Conservation (phyloP, 2,329 filamentous ascomycete species). For the Monilinia aucupariae region DNA sequence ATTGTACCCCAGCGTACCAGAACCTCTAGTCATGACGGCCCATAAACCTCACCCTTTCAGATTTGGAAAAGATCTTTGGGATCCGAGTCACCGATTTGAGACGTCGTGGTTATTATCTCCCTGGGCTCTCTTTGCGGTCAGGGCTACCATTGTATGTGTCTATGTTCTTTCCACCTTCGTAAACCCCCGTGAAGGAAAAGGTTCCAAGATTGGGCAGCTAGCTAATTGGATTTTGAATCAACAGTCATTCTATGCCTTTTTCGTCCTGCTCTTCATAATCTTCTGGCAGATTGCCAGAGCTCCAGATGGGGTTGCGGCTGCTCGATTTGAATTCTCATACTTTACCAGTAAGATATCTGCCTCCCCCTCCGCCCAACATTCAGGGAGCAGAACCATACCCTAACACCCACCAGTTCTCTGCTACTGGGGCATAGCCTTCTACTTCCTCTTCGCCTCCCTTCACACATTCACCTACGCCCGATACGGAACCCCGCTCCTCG, state of each 20-base stretch:
- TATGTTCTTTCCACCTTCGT: conserved; percentile 22
- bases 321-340: conserved; percentile 59
- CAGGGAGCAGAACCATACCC: background rate
- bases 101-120: conserved; percentile 79
- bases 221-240: background rate
- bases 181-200: background rate
- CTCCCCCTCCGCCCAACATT: background rate
- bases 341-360: conserved; percentile 56
- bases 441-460: conserved; percentile 60
- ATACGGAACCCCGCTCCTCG: conserved; percentile 50
- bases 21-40: background rate
- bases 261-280: conserved; percentile 63
- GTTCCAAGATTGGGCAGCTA: background rate
- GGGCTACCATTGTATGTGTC: conserved; percentile 49
- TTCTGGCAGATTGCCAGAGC: conserved; percentile 55
- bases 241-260: conserved; percentile 62
- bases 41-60: background rate
- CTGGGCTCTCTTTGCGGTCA: conserved; percentile 52
- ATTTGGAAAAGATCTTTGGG: conserved; percentile 28
- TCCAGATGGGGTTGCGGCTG: conserved; percentile 9
- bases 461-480: conserved; percentile 66
- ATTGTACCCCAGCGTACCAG: background rate
- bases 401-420: conserved; percentile 39
- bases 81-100: conserved; percentile 57
- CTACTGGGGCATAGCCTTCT: conserved; percentile 79